Evolutionary conservation across 257 asterid genomes (phyloP), one percentile per base, ranked within the genome.

Genomic region (Lithospermum erythrorhizon): DNA sequence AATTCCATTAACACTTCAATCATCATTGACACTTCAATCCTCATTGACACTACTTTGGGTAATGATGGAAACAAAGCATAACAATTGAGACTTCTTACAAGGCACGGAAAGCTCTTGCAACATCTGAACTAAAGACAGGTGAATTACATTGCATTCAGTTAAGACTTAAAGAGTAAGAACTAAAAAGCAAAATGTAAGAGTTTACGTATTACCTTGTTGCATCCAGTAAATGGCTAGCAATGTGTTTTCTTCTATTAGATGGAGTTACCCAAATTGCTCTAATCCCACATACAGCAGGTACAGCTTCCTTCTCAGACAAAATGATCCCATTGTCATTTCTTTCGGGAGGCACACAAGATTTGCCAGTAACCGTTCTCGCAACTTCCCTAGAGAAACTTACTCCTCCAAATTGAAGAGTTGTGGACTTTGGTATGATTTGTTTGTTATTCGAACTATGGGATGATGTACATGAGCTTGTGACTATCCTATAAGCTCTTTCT

Each of bases 201-300:
- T 58, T 17, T 62, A 35, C 23, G 52, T 21, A 62, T 55, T 75
- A 90, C 97, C 97, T 68, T 20, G 67, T 87, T 6, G 89, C 96
- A 77, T 87, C 96, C 25, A 90, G 83, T 55, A 90, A 79, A 77
- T 55, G 65, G 64, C 78, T 83, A 48, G 88, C 97, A 19, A 87
- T 68, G 68, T 67, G 86, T 68, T 90, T 90, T 70, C 97, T 85
- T 68, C 97, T 75, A 73, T 76, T 87, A 61, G 80, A 76, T 53
- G 86, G 89, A 64, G 87, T 29, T 62, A 85, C 95, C 96, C 97
- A 90, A 80, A 90, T 83, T 78, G 96, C 94, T 77, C 94, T 81
- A 72, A 90, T 68, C 61, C 97, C 97, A 55, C 95, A 87, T 29
- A 55, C 21, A 48, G 95, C 97, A 48, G 88, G 85, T 22, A 78